Evolutionary conservation across 192 early-diverging fungal genomes (phyloP).

Genomic region (Coemansia sp.): DNA sequence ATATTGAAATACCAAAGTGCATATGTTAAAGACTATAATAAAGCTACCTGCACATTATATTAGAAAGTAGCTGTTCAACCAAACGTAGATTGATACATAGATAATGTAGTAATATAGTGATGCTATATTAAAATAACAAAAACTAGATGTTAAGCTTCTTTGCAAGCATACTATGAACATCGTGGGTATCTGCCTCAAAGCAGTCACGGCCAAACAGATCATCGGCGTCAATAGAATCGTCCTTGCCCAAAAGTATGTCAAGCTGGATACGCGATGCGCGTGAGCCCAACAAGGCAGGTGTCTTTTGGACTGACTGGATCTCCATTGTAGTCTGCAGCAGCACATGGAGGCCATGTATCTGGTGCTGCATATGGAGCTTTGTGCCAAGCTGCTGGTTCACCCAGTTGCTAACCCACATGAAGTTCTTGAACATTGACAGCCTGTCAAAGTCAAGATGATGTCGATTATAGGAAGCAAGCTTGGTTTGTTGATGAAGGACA

Average conservation of each 20-base stretch:
- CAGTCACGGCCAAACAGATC: constrained; percentile 81
- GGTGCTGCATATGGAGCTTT: constrained; percentile 78
- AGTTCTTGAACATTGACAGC: constrained; percentile 79
- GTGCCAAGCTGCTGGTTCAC: constrained; percentile 78
- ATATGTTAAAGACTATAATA: not conserved
- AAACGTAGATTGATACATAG: not conserved
- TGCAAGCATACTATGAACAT: constrained; percentile 37
- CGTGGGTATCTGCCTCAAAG: constrained; percentile 10
- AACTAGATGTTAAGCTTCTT: constrained; percentile 20
- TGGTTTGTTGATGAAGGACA: constrained; percentile 93
- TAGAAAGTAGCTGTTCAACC: not conserved
- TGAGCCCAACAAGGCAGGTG: constrained; percentile 22
- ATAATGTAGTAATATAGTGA: not conserved
- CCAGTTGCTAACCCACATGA: constrained; percentile 80
- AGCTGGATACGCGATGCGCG: constrained; percentile 57
- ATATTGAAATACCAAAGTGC: not conserved
- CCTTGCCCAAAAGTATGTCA: constrained; percentile 87
- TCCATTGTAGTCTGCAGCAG: constrained; percentile 95
- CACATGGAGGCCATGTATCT: constrained; percentile 85
- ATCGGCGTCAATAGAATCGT: constrained; percentile 86
- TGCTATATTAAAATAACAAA: not conserved
- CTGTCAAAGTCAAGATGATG: constrained; percentile 94
- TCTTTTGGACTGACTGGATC: constrained; percentile 57
- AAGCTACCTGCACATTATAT: not conserved
- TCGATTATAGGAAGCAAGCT: constrained; percentile 81